Evolutionary conservation across 2,329 filamentous ascomycete genomes (phyloP), one percentile per base, ranked within the genome.

Genomic region (Curvularia hawaiiensis): DNA sequence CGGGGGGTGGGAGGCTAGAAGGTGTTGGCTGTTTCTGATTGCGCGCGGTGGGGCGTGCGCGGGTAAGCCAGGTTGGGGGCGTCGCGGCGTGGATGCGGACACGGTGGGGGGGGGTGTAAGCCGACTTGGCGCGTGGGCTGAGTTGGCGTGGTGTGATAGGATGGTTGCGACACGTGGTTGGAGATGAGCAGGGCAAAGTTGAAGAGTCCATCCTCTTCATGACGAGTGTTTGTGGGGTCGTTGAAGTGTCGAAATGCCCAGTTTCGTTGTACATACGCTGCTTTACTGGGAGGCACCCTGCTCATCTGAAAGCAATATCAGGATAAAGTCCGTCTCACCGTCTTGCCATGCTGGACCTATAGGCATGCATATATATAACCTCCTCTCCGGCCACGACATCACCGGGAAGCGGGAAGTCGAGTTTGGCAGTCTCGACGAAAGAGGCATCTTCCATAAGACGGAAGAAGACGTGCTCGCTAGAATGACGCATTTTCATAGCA

Each of bases 401-500:
- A 3, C 73, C 72, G 2, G 73, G 66, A 61, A 77, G 52, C 41
- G 52, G 56, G 14, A 57, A 71, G 2, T 47, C 50, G 1, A 65
- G 22, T 4, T 50, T 55, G 6, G 39, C 58, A 24, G 54, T 66
- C 44, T 56, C 62, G 39, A 46, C 45, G 39, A 78, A 77, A 0
- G 63, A 65, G 2, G 70, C 70, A 6, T 68, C 52, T 2, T 50
- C 39, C 76, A 78, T 78, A 9, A 89, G 75, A 4, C 85, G 81
- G 69, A 90, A 90, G 74, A 91, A 90, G 3, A 85, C 75, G 7
- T 80, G 78, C 70, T 91, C 88, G 61, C 85, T 88, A 3, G 84
- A 81, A 72, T 91, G 88, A 31, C 88, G 80, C 57, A 84, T 82
- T 73, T 91, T 91, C 75, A 88, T 84, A 1, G 87, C 85, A 26